A percentile compares a stretch with the other conserved stretches of the same genome.
Evolutionary conservation across 805 yeast genomes (phyloP).

Genomic region (Ogataea methylovora): DNA sequence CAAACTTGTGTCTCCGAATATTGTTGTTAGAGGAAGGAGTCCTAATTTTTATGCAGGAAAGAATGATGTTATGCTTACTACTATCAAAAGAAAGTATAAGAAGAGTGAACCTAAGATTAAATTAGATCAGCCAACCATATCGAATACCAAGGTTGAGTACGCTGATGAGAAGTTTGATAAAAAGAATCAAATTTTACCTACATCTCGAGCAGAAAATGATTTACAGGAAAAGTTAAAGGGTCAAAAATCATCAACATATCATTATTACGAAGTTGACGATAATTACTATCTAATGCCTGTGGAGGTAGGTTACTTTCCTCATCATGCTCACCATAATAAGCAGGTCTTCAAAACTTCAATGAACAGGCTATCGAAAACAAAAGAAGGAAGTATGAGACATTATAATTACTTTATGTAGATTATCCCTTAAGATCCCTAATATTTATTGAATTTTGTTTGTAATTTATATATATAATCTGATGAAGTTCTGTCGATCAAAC

Average conservation of each 20-base stretch:
- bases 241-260: slow-evolving; percentile 25
- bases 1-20: slow-evolving; percentile 27
- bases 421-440: too few relatives aligned
- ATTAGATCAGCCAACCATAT: too few relatives aligned
- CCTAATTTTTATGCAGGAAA: slow-evolving; percentile 44
- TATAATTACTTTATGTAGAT: slow-evolving; percentile 9
- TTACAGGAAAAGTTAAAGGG: too few relatives aligned
- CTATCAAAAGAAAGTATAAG: slow-evolving; percentile 5
- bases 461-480: too few relatives aligned
- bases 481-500: too few relatives aligned
- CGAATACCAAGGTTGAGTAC: too few relatives aligned
- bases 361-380: not conserved
- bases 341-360: slow-evolving; percentile 17
- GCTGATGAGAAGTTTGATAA: too few relatives aligned
- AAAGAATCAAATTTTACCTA: too few relatives aligned
- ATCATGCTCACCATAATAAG: slow-evolving; percentile 26
- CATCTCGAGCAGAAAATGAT: too few relatives aligned
- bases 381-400: slow-evolving; percentile 1
- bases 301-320: slow-evolving; percentile 46
- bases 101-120: too few relatives aligned
- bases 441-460: too few relatives aligned
- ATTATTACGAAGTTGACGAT: slow-evolving; percentile 42
- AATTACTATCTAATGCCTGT: slow-evolving; percentile 49
- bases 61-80: slow-evolving; percentile 34
- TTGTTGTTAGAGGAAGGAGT: slow-evolving; percentile 46